Evolutionary conservation across 2,329 filamentous ascomycete genomes (phyloP).

Genomic region (Sporothrix humicola): DNA sequence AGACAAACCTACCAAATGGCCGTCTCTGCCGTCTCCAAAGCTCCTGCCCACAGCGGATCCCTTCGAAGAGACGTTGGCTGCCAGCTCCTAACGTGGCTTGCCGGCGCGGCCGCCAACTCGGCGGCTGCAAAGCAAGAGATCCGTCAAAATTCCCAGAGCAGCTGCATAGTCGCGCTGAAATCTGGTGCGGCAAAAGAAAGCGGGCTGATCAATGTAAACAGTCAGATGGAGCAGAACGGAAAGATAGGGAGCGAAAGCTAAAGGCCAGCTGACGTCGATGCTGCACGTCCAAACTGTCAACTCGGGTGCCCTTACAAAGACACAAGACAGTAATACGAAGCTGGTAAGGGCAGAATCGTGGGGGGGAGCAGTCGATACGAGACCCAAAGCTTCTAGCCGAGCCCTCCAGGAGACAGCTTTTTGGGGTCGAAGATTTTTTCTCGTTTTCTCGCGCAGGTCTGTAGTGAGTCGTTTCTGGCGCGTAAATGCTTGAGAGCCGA

Average conservation of each 20-base stretch:
- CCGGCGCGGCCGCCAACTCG: constrained; percentile 32
- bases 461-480: background rate
- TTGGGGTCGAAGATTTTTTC: too few species aligned
- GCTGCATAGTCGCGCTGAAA: constrained; percentile 35
- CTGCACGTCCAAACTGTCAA: background rate
- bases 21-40: background rate
- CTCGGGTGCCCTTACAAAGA: background rate
- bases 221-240: background rate
- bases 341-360: background rate
- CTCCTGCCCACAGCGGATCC: too few species aligned
- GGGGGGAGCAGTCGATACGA: too few species aligned
- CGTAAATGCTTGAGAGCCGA: background rate
- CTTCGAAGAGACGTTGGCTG: too few species aligned
- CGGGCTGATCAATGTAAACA: background rate
- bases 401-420: background rate
- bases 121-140: constrained; percentile 36
- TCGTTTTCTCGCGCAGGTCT: too few species aligned
- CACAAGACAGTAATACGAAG: background rate
- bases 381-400: background rate
- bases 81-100: background rate
- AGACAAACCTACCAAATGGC: background rate
- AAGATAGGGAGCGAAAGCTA: background rate
- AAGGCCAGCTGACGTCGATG: background rate
- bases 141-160: constrained; percentile 32
- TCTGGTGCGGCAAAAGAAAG: background rate